A percentile compares a stretch with the other conserved stretches of the same genome.
phyloP scores from a whole-genome alignment of 768 basidiomycete genomes.

The Leccinum disarticulatum region DNA sequence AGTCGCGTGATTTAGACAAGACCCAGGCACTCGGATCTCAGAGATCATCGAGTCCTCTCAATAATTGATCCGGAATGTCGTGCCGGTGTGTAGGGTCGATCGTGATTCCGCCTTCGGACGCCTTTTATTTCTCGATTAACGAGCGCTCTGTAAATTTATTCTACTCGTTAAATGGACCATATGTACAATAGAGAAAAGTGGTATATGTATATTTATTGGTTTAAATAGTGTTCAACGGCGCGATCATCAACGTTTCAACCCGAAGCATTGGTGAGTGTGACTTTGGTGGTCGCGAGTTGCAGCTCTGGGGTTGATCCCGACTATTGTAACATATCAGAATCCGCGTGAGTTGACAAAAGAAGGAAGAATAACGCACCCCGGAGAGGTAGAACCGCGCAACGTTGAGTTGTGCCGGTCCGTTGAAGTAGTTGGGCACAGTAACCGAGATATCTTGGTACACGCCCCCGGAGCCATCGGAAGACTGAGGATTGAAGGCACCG shows the following conservation, averaged over 20 bases:
- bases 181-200: not conserved
- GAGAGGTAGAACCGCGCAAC: not conserved
- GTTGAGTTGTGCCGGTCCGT: not conserved
- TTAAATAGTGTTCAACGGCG: not conserved
- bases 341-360: not conserved
- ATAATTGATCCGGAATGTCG: no score
- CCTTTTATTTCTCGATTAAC: not conserved
- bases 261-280: fast-evolving
- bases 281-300: not conserved
- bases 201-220: not conserved
- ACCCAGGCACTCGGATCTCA: no score
- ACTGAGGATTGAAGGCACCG: not conserved
- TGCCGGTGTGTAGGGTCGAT: not conserved
- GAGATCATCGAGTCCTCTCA: no score
- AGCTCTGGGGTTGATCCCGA: not conserved
- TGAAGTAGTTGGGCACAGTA: not conserved
- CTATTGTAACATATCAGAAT: slow-evolving; percentile 1
- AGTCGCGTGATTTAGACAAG: no score
- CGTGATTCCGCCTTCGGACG: not conserved
- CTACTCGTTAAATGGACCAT: not conserved
- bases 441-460: slow-evolving; percentile 3
- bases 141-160: not conserved
- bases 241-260: not conserved
- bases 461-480: not conserved
- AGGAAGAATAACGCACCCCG: slow-evolving; percentile 9